Percentiles rank a stretch among this genome's conserved stretches.
These are phyloP conservation scores for Aspergillus arachidicola DNA, from an alignment of 2,329 filamentous ascomycete genomes.

Conservation along the genomic window DNA sequence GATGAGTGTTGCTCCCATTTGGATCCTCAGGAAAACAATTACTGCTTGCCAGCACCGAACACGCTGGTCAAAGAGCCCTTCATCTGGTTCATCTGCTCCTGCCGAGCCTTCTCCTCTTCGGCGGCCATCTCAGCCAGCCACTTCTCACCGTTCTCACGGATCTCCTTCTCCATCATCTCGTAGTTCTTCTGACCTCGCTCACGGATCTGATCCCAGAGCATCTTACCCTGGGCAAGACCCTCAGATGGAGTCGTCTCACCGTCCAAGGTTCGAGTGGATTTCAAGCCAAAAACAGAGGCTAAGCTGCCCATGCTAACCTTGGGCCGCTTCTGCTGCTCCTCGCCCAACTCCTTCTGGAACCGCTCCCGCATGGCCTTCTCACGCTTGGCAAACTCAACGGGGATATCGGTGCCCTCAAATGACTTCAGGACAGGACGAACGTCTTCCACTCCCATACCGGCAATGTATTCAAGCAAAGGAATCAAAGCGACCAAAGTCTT, in stretches of 20 bases:
- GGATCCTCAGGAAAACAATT: slow-evolving; percentile 18
- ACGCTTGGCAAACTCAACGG: slow-evolving; percentile 83
- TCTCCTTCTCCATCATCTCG: slow-evolving; percentile 84
- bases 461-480: slow-evolving; percentile 95
- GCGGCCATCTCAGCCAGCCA: slow-evolving; percentile 94
- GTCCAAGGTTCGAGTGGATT: slow-evolving; percentile 63
- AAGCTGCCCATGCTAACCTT: slow-evolving; percentile 67
- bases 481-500: slow-evolving; percentile 86
- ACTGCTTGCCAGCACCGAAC: slow-evolving; percentile 47
- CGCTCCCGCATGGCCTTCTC: slow-evolving; percentile 83
- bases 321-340: slow-evolving; percentile 66
- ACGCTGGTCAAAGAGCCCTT: slow-evolving; percentile 71
- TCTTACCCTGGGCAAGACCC: slow-evolving; percentile 88
- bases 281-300: slow-evolving; percentile 75
- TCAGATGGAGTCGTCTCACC: slow-evolving; percentile 73
- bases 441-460: slow-evolving; percentile 88
- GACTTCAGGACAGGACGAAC: slow-evolving; percentile 84
- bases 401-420: slow-evolving; percentile 87
- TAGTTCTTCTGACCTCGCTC: slow-evolving; percentile 92
- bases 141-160: slow-evolving; percentile 88
- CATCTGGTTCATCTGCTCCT: slow-evolving; percentile 91
- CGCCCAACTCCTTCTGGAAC: slow-evolving; percentile 76
- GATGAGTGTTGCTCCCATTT: background rate
- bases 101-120: slow-evolving; percentile 83
- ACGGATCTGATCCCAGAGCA: slow-evolving; percentile 91